Conservation (phyloP, 2,329 filamentous ascomycete genomes). For the Xenoacremonium recifei region DNA sequence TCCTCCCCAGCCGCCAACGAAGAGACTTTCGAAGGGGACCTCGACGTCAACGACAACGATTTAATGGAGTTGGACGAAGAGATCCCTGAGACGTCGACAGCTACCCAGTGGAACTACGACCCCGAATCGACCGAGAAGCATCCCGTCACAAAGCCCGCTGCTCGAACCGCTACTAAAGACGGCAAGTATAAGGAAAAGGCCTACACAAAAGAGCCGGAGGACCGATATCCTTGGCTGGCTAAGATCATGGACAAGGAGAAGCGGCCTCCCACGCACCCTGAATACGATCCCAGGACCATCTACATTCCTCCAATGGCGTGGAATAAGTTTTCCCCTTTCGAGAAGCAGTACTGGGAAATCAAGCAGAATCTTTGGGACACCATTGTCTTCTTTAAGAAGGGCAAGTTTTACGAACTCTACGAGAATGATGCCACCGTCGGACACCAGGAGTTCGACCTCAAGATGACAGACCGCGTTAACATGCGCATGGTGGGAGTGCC, state of each 20-base stretch:
- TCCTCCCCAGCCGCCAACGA: slow-evolving; percentile 36
- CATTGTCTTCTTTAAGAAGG: slow-evolving; percentile 99
- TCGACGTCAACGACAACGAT: slow-evolving; percentile 53
- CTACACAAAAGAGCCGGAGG: slow-evolving; percentile 76
- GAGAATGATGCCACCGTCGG: slow-evolving; percentile 97
- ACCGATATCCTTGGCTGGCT: slow-evolving; percentile 88
- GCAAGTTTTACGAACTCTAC: slow-evolving; percentile 98
- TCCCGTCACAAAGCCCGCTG: slow-evolving; percentile 33
- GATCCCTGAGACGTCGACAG: slow-evolving; percentile 65
- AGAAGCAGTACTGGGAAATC: slow-evolving; percentile 99
- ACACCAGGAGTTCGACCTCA: slow-evolving; percentile 94
- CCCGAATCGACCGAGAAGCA: slow-evolving; percentile 43
- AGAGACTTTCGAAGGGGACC: slow-evolving; percentile 32
- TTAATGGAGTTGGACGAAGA: slow-evolving; percentile 56
- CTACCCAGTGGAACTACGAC: slow-evolving; percentile 75
- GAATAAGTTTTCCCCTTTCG: slow-evolving; percentile 85
- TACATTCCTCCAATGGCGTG: slow-evolving; percentile 82
- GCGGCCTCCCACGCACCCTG: slow-evolving; percentile 73
- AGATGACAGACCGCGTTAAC: slow-evolving; percentile 96
- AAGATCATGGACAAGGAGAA: slow-evolving; percentile 82
- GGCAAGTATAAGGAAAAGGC: slow-evolving; percentile 62
- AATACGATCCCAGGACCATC: slow-evolving; percentile 89
- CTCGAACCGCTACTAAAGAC: slow-evolving; percentile 26
- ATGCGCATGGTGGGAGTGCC: slow-evolving; percentile 99
- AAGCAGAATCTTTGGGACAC: slow-evolving; percentile 98